Percentiles rank a stretch among this genome's conserved stretches.
Evolutionary conservation across 1,284 basidiomycete genomes (phyloP).

Genomic region (Phellopilus nigrolimitatus): DNA sequence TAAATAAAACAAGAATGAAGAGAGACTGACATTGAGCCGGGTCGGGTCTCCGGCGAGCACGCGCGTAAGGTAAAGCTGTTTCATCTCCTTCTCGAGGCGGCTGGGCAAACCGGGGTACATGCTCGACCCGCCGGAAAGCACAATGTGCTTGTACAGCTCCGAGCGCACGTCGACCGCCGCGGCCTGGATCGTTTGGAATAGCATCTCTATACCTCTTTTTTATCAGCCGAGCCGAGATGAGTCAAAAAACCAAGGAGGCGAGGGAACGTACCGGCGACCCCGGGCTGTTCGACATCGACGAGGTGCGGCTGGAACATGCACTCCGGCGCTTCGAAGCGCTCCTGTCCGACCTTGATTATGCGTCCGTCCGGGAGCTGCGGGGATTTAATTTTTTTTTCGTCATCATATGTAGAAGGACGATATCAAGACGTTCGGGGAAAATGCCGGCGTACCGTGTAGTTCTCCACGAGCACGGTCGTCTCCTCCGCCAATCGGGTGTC

Average conservation of each 20-base stretch:
- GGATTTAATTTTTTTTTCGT: no score
- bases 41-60: constrained; percentile 84
- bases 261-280: constrained; percentile 84
- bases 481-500: constrained; percentile 95
- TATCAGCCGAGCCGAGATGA: no score
- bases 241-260: no score
- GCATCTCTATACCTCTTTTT: no score
- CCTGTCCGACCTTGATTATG: constrained; percentile 94
- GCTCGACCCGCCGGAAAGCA: constrained; percentile 95
- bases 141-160: constrained; percentile 97
- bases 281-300: constrained; percentile 95
- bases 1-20: constrained; percentile 6
- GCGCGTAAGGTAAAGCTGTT: constrained; percentile 91
- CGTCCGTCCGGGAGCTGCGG: constrained; percentile 91
- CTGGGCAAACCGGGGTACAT: constrained; percentile 99
- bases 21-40: constrained; percentile 73
- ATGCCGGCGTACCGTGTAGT: constrained; percentile 68
- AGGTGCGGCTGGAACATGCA: constrained; percentile 99
- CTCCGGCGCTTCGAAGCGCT: constrained; percentile 99
- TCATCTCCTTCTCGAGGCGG: constrained; percentile 98
- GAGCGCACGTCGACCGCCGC: constrained; percentile 88
- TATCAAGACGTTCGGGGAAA: no score
- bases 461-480: constrained; percentile 95
- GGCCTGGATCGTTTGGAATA: constrained; percentile 93
- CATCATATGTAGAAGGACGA: no score